Percentiles rank a stretch among this genome's conserved stretches.
These are phyloP conservation scores for Trichosporon sp. DNA, from an alignment of 1,284 basidiomycete genomes.

Conservation along the genomic window DNA sequence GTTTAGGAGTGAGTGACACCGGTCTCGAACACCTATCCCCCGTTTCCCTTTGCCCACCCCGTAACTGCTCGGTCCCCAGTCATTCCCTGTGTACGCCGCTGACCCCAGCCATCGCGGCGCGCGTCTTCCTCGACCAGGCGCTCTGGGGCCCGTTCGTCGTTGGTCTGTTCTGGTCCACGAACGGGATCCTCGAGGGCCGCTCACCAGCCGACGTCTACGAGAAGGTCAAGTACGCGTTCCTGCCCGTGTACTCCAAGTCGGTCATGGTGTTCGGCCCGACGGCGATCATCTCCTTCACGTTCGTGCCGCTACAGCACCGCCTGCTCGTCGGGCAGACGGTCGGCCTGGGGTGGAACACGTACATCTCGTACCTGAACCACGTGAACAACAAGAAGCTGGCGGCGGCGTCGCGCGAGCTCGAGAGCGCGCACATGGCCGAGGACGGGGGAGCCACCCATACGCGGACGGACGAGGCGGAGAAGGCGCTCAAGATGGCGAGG, in stretches of 20 bases:
- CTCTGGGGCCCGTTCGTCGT: conserved; percentile 24
- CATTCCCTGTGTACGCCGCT: too few relatives aligned
- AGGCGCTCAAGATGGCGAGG: not conserved
- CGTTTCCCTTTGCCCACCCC: too few relatives aligned
- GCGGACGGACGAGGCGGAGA: not conserved
- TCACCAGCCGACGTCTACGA: conserved; percentile 31
- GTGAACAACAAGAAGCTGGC: conserved; percentile 33
- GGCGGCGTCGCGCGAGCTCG: conserved; percentile 17
- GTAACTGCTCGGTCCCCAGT: too few relatives aligned
- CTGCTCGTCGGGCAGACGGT: conserved; percentile 74
- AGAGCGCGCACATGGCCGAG: conserved; percentile 16
- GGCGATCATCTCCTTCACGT: conserved; percentile 72
- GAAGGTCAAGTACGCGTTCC: conserved; percentile 39
- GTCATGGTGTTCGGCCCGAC: conserved; percentile 69
- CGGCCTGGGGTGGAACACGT: conserved; percentile 67
- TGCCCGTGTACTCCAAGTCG: conserved; percentile 38
- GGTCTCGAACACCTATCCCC: too few relatives aligned
- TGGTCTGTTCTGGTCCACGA: conserved; percentile 35
- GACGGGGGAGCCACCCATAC: not conserved
- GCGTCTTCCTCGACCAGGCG: conserved; percentile 17
- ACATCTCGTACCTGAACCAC: conserved; percentile 40
- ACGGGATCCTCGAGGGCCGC: conserved; percentile 47
- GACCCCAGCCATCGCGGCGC: conserved; percentile 9
- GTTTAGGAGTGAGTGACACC: conserved; percentile 13
- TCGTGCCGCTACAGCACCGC: conserved; percentile 72